Base-by-base conservation (phyloP, 75 land plant genomes). In the Pinus albicaulis region DNA sequence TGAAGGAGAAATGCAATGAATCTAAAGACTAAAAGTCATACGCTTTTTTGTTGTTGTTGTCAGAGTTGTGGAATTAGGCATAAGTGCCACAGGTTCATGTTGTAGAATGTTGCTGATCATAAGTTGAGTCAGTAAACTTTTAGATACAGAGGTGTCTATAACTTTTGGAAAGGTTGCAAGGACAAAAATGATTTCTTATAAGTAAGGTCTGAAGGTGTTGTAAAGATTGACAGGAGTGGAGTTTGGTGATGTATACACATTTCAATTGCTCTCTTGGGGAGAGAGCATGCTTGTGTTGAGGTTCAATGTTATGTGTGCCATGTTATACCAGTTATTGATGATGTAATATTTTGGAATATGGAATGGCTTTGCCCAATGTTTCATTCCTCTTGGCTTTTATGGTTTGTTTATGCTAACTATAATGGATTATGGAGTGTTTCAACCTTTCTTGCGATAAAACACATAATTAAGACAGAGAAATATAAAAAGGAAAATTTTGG, bases 151-250 rank as follows among this genome's bases (percentile, higher is more conserved):
- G 19, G 22, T 68, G 31, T 38, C 71, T 68, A 44, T 68, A 68
- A 68, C 24, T 44, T 68, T 22, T 41, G 48, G 48, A 68, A 68
- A 68, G 24, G 68, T 41, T 68, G 71, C 71, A 41, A 44, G 71
- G 41, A 68, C 23, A 68, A 38, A 23, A 48, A 48, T 48, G 11
- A 48, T 10, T 38, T 38, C 41, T 20, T 68, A 41, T 68, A 64
- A 34, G 48, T 68, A 38, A 52, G 24, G 41, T 68, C 24, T 38
- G 22, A 68, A 41, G n/a, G 71, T 68, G 34, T 17, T 68, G 71
- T 68, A 68, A 68, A 68, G 71, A 8, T 68, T n/a, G 71, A 68
- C 36, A 68, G 25, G 71, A 38, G 13, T 19, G n/a, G 71, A 68
- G 23, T 68, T 38, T 41, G 71, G 52, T 41, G 48, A 68, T 44